Evolutionary conservation across 768 basidiomycete species (phyloP), one percentile per base, ranked within the genome.

Genomic region (Tylopilus plumbeoviolaceoides): DNA sequence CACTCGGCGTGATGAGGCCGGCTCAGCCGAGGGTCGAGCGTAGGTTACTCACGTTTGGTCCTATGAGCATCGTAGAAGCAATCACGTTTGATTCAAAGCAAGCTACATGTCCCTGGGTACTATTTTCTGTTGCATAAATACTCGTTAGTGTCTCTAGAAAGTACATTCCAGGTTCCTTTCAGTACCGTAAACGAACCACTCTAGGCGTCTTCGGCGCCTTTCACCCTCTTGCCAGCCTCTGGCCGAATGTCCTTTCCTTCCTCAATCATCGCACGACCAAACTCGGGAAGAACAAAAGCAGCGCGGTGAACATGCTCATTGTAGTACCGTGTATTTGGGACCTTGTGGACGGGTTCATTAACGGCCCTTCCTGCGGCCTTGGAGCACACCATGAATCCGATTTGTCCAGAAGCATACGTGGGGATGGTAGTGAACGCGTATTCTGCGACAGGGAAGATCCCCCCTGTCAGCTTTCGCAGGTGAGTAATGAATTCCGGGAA

Each of bases 381-480:
- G 49, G 93, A 85, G 70, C 88, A 91, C 44, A 98, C 77, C 59
- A 95, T 78, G 73, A 95, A 95, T 23, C 95, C 95, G 63, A 98
- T 99, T 67, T 95, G 94, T 38, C 95, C 95, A 18, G 89, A 87
- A 20, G 95, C 95, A 73, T 99, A 99, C 14, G 95, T 95, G 1
- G 95, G 95, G 60, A 98, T 95, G 25, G 93, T 97, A 54, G 93
- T 95, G 73, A 80, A 97, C 15, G 93, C 95, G 68, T 97, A 99
- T 65, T 92, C 87, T 39, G 84, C 76, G 17, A 82, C 81, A 38
- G 87, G 78, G 78, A 98, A 99, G 54, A 97, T 72, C 42, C 73
- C 72, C 50, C 80, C 75, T 38, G 87, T 88, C 69, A 82, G 87
- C 49, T 73, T 71, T 55, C 81, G 79, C 48, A 98, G 80, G 53